Conservation (phyloP, 805 yeast species). For the Cyberlindnera nakhonratchasimensis region DNA sequence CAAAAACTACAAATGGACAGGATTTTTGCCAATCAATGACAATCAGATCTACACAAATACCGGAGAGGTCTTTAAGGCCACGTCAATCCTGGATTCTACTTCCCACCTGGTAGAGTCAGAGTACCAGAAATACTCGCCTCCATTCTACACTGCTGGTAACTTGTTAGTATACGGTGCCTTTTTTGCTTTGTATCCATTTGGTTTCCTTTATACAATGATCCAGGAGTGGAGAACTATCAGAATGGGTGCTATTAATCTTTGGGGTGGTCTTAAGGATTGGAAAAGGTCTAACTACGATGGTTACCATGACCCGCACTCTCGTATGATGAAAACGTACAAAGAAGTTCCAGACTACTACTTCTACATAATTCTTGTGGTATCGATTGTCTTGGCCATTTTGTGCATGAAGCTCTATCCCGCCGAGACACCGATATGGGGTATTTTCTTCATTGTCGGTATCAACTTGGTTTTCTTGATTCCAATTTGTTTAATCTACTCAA, state of each 20-base stretch:
- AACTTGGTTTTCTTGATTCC: conserved; percentile 51
- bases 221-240: conserved; percentile 41
- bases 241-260: conserved; percentile 5
- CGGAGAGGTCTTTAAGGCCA: conserved; percentile 46
- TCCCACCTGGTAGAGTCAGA: conserved; percentile 23
- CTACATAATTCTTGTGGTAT: conserved; percentile 38
- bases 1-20: conserved; percentile 39
- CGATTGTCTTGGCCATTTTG: conserved; percentile 43
- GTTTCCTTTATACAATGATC: conserved; percentile 42
- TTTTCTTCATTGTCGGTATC: conserved; percentile 49
- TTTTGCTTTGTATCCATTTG: conserved; percentile 45
- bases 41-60: conserved; percentile 49
- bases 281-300: conserved; percentile 8
- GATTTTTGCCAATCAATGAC: conserved; percentile 41
- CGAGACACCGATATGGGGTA: conserved; percentile 60
- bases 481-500: conserved; percentile 42
- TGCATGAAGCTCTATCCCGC: conserved; percentile 45
- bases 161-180: conserved; percentile 55
- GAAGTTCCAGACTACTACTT: conserved; percentile 57
- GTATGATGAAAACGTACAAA: conserved; percentile 52
- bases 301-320: conserved; percentile 43
- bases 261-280: conserved; percentile 3
- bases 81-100: conserved; percentile 36
- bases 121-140: conserved; percentile 56
- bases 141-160: conserved; percentile 63